phyloP scores from a whole-genome alignment of 225 moss, liverwort and hornwort species.

The Sphagnum contortum region DNA sequence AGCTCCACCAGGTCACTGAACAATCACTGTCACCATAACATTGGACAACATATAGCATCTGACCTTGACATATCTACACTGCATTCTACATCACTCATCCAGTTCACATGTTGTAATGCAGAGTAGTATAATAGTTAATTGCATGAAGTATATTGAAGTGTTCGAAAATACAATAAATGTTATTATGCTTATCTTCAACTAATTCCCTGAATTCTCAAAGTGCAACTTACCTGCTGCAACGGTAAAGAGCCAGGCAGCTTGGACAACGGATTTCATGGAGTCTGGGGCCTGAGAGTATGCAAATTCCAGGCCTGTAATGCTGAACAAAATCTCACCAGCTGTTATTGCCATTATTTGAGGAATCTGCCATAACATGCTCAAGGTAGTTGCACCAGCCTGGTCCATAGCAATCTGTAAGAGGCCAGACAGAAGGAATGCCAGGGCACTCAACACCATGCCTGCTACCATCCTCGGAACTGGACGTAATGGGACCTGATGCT shows the following conservation, averaged over 20 bases:
- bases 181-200: too few relatives aligned
- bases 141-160: too few relatives aligned
- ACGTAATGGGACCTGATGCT: constrained; percentile 41
- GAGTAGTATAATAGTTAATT: too few relatives aligned
- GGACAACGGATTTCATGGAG: constrained; percentile 86
- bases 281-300: constrained; percentile 90
- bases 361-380: constrained; percentile 81
- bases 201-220: too few relatives aligned
- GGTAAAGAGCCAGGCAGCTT: constrained; percentile 79
- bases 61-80: too few relatives aligned
- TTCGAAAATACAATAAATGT: too few relatives aligned
- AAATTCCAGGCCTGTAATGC: constrained; percentile 91
- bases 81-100: too few relatives aligned
- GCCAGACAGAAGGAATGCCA: constrained; percentile 74
- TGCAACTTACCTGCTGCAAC: constrained; percentile 60
- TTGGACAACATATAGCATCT: too few relatives aligned
- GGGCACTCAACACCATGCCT: constrained; percentile 54
- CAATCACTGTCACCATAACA: too few relatives aligned
- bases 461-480: constrained; percentile 74
- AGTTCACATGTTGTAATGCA: too few relatives aligned
- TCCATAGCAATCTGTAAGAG: constrained; percentile 63
- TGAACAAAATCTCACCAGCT: constrained; percentile 92
- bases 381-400: constrained; percentile 13
- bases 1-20: too few relatives aligned
- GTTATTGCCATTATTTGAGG: constrained; percentile 73